These are phyloP conservation scores for Fusarium solani-melongenae DNA, from an alignment of 2,329 filamentous ascomycete genomes.

Conservation along the genomic window DNA sequence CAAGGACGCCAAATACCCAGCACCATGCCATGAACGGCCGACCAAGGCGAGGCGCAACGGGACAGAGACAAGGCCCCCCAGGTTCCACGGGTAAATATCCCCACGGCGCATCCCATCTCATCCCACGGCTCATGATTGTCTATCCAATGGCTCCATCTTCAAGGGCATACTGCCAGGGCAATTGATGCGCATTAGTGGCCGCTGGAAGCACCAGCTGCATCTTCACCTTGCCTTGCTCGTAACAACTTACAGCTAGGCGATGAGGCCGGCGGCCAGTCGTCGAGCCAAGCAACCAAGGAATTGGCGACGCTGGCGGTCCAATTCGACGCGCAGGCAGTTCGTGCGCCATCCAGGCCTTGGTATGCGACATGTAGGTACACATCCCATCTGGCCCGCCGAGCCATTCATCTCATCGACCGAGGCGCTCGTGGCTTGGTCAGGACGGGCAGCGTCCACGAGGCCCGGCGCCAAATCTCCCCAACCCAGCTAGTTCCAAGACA, in stretches of 20 bases:
- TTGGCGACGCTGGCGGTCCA: slow-evolving; percentile 16
- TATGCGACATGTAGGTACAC: slow-evolving; percentile 38
- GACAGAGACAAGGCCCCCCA: slow-evolving; percentile 12
- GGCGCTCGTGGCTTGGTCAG: slow-evolving; percentile 40
- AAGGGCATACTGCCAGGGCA: slow-evolving; percentile 19
- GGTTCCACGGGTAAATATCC: slow-evolving; percentile 17
- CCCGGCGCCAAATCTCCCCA: slow-evolving; percentile 36
- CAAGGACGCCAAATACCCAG: slow-evolving; percentile 3
- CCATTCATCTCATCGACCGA: slow-evolving; percentile 20
- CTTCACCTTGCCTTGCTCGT: slow-evolving; percentile 17
- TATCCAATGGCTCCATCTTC: slow-evolving; percentile 10
- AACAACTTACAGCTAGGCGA: slow-evolving; percentile 3
- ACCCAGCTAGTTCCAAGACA: slow-evolving; percentile 31
- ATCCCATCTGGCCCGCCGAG: slow-evolving; percentile 21
- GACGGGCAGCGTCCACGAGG: slow-evolving; percentile 38
- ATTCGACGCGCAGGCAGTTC: slow-evolving; percentile 9
- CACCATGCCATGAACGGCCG: neutral
- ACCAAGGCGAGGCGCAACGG: slow-evolving; percentile 15
- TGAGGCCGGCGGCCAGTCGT: slow-evolving; percentile 21
- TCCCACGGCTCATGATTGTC: slow-evolving; percentile 4
- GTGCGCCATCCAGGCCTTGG: slow-evolving; percentile 27
- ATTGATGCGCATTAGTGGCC: slow-evolving; percentile 39
- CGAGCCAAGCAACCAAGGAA: slow-evolving; percentile 2
- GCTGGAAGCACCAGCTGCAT: slow-evolving; percentile 22
- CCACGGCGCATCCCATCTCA: slow-evolving; percentile 13